A percentile compares a stretch with the other conserved stretches of the same genome.
Conservation (phyloP, 257 asterid species). For the Scutellaria baicalensis region DNA sequence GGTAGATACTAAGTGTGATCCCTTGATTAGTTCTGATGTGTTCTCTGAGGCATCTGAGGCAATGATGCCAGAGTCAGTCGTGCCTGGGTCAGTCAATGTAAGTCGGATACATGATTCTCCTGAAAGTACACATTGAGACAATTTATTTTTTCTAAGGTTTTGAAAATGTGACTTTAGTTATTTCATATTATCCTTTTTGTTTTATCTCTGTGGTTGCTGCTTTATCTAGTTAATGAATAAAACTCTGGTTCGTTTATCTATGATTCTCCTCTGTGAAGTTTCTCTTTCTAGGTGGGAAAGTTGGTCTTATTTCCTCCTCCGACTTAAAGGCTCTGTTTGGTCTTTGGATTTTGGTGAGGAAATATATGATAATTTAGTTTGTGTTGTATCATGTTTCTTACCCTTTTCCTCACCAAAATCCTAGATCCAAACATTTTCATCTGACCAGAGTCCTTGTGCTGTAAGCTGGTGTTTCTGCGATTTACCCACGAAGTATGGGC, state of each 20-base stretch:
- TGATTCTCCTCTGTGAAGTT: conserved; percentile 11
- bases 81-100: conserved; percentile 68
- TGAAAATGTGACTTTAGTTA: conserved; percentile 40
- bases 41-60: conserved; percentile 66
- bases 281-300: conserved; percentile 15
- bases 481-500: background rate
- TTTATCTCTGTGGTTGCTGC: conserved; percentile 40
- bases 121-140: conserved; percentile 98
- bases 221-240: conserved; percentile 44
- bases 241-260: conserved; percentile 13
- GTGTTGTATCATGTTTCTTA: background rate
- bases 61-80: conserved; percentile 56
- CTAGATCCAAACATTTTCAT: background rate
- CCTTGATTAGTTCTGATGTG: conserved; percentile 46
- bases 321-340: conserved; percentile 12
- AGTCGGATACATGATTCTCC: conserved; percentile 99
- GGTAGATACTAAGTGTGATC: conserved; percentile 49
- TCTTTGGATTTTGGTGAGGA: conserved; percentile 19
- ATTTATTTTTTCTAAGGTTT: conserved; percentile 52
- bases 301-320: background rate
- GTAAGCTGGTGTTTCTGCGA: background rate
- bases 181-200: conserved; percentile 8
- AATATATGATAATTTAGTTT: background rate
- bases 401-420: conserved; percentile 9
- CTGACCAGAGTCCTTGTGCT: background rate